Conservation (phyloP, 768 basidiomycete species). For the Inosperma sp. region DNA sequence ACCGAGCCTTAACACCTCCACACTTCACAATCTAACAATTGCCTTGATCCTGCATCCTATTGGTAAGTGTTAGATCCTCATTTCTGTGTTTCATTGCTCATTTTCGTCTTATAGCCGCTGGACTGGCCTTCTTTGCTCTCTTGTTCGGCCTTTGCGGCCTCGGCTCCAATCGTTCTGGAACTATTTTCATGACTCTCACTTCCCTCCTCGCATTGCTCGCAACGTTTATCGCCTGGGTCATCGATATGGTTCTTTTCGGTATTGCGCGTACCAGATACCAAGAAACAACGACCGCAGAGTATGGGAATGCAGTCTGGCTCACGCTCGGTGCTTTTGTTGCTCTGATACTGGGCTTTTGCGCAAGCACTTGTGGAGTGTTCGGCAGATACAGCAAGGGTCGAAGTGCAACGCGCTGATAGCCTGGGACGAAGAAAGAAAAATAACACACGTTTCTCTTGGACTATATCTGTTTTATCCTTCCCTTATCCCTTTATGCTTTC, state of each 20-base stretch:
- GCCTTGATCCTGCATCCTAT: constrained; percentile 78
- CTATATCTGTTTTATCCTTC: no score
- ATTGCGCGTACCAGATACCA: constrained; percentile 58
- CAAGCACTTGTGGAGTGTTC: constrained; percentile 60
- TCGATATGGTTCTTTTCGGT: constrained; percentile 80
- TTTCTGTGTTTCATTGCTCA: neutral
- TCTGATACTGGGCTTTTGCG: constrained; percentile 62
- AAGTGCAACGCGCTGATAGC: constrained; percentile 26
- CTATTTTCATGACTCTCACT: constrained; percentile 71
- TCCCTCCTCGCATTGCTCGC: constrained; percentile 61
- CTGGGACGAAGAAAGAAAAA: no score
- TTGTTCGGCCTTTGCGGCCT: constrained; percentile 67
- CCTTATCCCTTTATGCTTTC: no score
- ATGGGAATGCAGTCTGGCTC: constrained; percentile 82
- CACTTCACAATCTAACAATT: constrained; percentile 67
- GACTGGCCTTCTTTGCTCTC: constrained; percentile 58
- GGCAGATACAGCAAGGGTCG: constrained; percentile 53
- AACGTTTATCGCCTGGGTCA: constrained; percentile 64
- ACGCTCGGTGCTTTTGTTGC: constrained; percentile 70
- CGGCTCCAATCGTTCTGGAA: constrained; percentile 62
- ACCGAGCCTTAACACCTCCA: constrained; percentile 42
- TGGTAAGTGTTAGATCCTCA: constrained; percentile 37
- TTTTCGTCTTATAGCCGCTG: constrained; percentile 43
- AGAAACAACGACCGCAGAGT: constrained; percentile 45
- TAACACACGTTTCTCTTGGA: no score